Evolutionary conservation across 148 eudicot genomes (phyloP).

Genomic region (Persicaria maculosa): DNA sequence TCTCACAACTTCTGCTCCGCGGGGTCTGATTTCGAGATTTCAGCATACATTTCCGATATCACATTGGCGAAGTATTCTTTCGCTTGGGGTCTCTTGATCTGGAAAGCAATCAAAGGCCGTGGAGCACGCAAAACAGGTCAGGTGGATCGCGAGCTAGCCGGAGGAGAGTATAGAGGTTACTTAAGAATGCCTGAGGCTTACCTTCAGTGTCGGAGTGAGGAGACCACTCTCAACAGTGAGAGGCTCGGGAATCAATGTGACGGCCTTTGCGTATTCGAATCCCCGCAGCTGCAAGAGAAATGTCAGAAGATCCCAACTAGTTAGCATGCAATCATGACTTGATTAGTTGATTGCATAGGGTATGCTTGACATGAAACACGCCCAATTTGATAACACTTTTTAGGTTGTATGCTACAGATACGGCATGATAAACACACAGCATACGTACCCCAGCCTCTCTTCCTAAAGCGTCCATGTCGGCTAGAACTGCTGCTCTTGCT

Average conservation of each 20-base stretch:
- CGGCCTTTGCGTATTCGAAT: constrained; percentile 79
- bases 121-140: not conserved
- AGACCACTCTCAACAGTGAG: constrained; percentile 83
- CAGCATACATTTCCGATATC: constrained; percentile 58
- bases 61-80: constrained; percentile 63
- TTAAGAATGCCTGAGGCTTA: constrained; percentile 14
- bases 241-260: constrained; percentile 77
- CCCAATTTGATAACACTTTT: not conserved
- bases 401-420: too few species aligned
- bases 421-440: not conserved
- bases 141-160: not conserved
- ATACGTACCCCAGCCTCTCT: constrained; percentile 67
- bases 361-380: too few species aligned
- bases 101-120: constrained; percentile 10
- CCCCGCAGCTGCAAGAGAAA: constrained; percentile 63
- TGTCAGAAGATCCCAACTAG: not conserved
- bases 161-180: not conserved
- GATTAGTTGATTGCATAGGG: too few species aligned
- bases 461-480: constrained; percentile 77
- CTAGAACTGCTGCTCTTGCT: constrained; percentile 69
- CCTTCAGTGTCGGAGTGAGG: constrained; percentile 94
- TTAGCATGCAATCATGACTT: not conserved
- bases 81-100: constrained; percentile 84
- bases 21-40: constrained; percentile 36
- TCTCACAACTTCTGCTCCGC: constrained; percentile 24